Percentiles rank a stretch among this genome's conserved stretches.
phyloP scores from a whole-genome alignment of 768 basidiomycete genomes.

The Boletellus sp. region DNA sequence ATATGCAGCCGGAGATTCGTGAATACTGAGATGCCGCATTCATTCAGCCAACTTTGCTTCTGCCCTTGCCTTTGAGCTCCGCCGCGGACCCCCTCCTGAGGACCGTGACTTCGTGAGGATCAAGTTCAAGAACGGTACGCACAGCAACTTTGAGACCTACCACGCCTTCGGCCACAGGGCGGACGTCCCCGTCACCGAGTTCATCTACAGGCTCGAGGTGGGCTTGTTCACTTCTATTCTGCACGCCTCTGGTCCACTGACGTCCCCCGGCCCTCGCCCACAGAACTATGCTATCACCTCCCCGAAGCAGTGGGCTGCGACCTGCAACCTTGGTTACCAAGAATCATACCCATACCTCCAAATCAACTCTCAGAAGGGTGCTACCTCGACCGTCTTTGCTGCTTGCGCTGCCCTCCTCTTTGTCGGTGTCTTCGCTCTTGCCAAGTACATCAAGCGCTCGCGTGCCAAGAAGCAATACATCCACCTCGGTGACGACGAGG shows the following conservation, averaged over 20 bases:
- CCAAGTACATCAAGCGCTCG: constrained; percentile 36
- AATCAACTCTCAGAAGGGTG: constrained; percentile 30
- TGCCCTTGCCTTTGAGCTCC: constrained; percentile 75
- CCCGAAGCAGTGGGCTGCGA: constrained; percentile 43
- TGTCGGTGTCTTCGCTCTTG: constrained; percentile 30
- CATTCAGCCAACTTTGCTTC: constrained; percentile 65
- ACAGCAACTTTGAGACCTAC: constrained; percentile 56
- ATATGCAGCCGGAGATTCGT: background rate
- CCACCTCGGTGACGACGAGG: constrained; percentile 38
- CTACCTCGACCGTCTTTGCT: constrained; percentile 31
- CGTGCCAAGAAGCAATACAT: constrained; percentile 33
- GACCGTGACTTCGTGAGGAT: constrained; percentile 78
- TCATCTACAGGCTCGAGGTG: constrained; percentile 80
- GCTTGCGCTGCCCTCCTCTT: constrained; percentile 36
- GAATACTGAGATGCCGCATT: constrained; percentile 10
- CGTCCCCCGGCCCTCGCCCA: background rate
- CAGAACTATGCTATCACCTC: constrained; percentile 45
- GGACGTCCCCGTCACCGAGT: constrained; percentile 80
- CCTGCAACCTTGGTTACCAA: constrained; percentile 33
- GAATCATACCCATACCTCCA: constrained; percentile 31
- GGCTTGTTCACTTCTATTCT: constrained; percentile 7
- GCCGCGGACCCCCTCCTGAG: constrained; percentile 70
- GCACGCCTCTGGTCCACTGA: background rate
- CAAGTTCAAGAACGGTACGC: constrained; percentile 82
- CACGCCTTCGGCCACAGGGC: constrained; percentile 71